These are phyloP conservation scores for Trametopsis cervina DNA, from an alignment of 768 basidiomycete species.

Conservation along the genomic window DNA sequence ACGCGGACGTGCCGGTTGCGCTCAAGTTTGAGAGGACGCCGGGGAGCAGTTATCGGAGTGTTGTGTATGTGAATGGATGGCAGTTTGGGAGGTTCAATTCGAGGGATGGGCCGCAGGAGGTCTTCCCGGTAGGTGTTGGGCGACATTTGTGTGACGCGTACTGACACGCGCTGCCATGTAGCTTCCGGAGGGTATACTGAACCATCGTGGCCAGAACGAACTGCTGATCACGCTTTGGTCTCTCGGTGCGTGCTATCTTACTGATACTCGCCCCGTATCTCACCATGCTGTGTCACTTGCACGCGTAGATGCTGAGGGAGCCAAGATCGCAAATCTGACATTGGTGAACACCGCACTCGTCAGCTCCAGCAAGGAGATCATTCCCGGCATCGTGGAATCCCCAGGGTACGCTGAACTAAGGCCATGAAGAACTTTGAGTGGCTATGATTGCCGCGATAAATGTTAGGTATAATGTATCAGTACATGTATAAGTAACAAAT, in stretches of 20 bases:
- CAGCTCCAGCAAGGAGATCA: slow-evolving; percentile 12
- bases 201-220: slow-evolving; percentile 20
- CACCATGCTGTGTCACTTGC: too few relatives aligned
- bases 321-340: slow-evolving; percentile 16
- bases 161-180: too few relatives aligned
- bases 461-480: neutral
- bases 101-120: slow-evolving; percentile 14
- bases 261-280: neutral
- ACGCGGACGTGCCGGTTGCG: slow-evolving; percentile 20
- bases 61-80: slow-evolving; percentile 27
- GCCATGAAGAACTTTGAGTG: too few relatives aligned
- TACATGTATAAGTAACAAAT: too few relatives aligned
- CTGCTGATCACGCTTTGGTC: slow-evolving; percentile 21
- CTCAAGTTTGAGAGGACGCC: slow-evolving; percentile 17
- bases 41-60: slow-evolving; percentile 17
- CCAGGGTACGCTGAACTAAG: slow-evolving; percentile 6
- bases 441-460: too few relatives aligned
- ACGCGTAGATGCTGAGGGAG: slow-evolving; percentile 17
- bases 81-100: slow-evolving; percentile 23
- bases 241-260: slow-evolving; percentile 11
- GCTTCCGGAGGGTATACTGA: slow-evolving; percentile 25
- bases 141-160: too few relatives aligned
- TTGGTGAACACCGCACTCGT: slow-evolving; percentile 13
- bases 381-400: slow-evolving; percentile 2
- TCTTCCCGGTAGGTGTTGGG: slow-evolving; percentile 13